These are phyloP conservation scores for Diplodia seriata DNA, from an alignment of 2,329 filamentous ascomycete species.

Conservation along the genomic window DNA sequence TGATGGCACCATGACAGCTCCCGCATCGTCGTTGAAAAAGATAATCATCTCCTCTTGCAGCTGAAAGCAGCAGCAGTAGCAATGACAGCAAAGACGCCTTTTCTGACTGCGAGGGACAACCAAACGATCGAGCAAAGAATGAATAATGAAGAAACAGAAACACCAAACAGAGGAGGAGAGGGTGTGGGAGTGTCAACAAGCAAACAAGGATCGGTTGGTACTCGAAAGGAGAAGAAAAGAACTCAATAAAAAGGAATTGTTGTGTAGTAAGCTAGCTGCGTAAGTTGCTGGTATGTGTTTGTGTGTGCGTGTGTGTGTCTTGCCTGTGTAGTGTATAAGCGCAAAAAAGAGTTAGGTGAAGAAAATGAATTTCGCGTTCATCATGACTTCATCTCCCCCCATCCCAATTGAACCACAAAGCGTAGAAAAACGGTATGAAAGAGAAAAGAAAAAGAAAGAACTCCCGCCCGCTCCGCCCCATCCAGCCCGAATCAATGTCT, in stretches of 20 bases:
- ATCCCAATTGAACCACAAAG: not conserved
- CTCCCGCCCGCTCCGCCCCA: not conserved
- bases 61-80: not conserved
- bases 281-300: not conserved
- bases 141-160: not conserved
- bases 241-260: too few relatives aligned
- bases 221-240: not conserved
- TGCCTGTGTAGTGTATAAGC: not conserved
- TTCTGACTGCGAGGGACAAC: not conserved
- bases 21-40: not conserved
- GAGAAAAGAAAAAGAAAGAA: not conserved
- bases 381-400: not conserved
- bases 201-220: not conserved
- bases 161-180: not conserved
- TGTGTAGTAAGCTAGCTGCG: not conserved
- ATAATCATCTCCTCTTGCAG: not conserved
- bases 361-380: not conserved
- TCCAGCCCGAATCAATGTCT: not conserved
- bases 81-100: too few relatives aligned
- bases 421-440: not conserved
- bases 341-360: not conserved
- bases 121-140: not conserved
- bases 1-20: not conserved
- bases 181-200: not conserved
- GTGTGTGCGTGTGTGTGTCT: not conserved